phyloP scores from a whole-genome alignment of 2,329 filamentous ascomycete species.

The Aureobasidium sp. region DNA sequence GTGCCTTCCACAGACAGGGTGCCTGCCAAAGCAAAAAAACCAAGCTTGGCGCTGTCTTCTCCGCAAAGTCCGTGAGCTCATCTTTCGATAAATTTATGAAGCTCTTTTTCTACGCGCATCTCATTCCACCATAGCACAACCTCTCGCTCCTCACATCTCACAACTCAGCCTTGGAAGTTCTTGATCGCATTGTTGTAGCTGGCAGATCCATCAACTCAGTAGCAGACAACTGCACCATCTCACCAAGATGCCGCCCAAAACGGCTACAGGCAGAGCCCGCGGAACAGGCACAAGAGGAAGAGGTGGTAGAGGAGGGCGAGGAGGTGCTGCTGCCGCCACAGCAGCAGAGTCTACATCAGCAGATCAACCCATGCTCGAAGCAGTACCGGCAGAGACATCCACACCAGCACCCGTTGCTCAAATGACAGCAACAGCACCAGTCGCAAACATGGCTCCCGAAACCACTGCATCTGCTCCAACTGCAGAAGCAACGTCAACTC shows the following conservation, averaged over 20 bases:
- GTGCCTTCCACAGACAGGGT: neutral
- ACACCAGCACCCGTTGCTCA: conserved; percentile 9
- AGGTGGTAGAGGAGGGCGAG: neutral
- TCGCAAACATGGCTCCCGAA: neutral
- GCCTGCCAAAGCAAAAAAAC: neutral
- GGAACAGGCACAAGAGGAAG: conserved; percentile 10
- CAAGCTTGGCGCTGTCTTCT: neutral
- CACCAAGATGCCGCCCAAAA: conserved; percentile 13
- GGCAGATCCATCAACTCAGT: no score
- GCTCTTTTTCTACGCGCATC: neutral
- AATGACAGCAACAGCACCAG: conserved; percentile 2
- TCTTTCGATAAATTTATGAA: neutral
- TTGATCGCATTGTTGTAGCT: neutral
- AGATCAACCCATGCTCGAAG: neutral
- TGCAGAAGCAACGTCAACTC: conserved; percentile 1
- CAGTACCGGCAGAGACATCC: neutral
- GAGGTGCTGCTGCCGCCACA: neutral
- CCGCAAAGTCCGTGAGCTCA: neutral
- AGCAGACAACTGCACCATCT: neutral
- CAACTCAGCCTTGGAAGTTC: neutral
- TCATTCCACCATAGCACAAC: neutral
- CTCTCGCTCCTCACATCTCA: neutral
- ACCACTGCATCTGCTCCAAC: neutral
- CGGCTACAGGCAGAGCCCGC: conserved; percentile 8
- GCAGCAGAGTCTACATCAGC: neutral